Base-by-base conservation (phyloP, 306 rosid species). In the Carpinus viminea region DNA sequence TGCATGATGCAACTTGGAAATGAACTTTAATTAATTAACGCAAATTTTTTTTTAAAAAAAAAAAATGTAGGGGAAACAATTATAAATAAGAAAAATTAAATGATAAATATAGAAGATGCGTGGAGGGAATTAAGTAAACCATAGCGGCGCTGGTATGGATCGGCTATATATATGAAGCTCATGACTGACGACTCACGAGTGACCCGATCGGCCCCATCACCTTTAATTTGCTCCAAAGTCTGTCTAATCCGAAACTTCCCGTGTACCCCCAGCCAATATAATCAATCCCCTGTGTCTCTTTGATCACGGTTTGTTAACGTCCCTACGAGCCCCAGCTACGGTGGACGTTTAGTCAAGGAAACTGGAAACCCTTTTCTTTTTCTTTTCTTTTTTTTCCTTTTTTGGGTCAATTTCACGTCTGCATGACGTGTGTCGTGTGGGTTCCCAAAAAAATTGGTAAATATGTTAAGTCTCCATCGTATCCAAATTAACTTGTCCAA, bases 151-250 rank as follows among this genome's bases (percentile, higher is more conserved):
- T 38, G 6, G 43, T n/a, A 4, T 38, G 6, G 43, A 4, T 38
- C 43, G 38, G 31, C 55, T 50, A 72, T 24, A 24, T 24, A 24
- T 24, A 24, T 36, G 20, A 55, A 15, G 62, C 31, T 55, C 43
- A 38, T 38, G 43, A 38, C 43, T 18, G 34, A n/a, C 6, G 47
- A 77, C 52, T 43, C 41, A 75, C 26, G 73, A 26, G 59, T 75
- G 70, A 74, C 75, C 73, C 83, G 80, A 41, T 6, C 8, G 45
- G 54, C 62, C n/a, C 66, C 74, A 59, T 59, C 65, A 26, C 56
- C 70, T 66, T 68, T 74, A 17, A 79, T 70, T 74, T 64, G 34
- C 20, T 13, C 48, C 43, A 59, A 24, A 59, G 2, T 31, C 2
- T 2, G 34, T 59, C 65, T 59, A 21, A 21, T 21, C 71, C 72